Evolutionary conservation across 257 asterid genomes (phyloP).

Genomic region (Striga asiatica): DNA sequence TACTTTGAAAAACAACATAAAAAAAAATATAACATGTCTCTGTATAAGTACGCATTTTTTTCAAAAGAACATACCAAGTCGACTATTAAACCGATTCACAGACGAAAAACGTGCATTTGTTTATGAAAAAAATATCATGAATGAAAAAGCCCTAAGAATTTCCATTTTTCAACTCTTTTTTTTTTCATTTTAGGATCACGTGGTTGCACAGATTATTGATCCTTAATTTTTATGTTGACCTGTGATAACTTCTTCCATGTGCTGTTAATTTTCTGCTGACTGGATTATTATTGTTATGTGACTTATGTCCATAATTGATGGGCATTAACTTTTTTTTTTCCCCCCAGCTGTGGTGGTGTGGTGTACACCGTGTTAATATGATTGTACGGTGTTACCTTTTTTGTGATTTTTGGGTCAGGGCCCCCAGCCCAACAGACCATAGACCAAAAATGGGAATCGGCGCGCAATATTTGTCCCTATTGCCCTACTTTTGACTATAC

Average conservation of each 20-base stretch:
- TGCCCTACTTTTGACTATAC: constrained; percentile 29
- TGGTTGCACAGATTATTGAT: constrained; percentile 24
- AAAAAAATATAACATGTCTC: too few species aligned
- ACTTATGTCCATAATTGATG: constrained; percentile 26
- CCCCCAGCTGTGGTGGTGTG: constrained; percentile 2
- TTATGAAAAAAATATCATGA: too few species aligned
- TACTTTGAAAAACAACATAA: too few species aligned
- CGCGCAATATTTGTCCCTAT: constrained; percentile 18
- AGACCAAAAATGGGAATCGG: background rate
- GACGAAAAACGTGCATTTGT: too few species aligned
- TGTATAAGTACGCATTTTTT: too few species aligned
- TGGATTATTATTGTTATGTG: constrained; percentile 15
- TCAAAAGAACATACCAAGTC: too few species aligned
- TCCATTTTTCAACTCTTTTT: too few species aligned
- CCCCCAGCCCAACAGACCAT: constrained; percentile 12
- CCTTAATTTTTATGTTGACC: constrained; percentile 27
- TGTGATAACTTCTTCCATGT: constrained; percentile 22
- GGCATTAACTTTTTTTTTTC: constrained; percentile 6
- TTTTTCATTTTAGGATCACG: constrained; percentile 24
- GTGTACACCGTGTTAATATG: constrained; percentile 5
- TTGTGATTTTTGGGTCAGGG: background rate
- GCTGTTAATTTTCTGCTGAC: constrained; percentile 22
- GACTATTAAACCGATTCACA: too few species aligned
- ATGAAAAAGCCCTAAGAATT: too few species aligned
- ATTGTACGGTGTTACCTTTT: background rate